Evolutionary conservation across 78 protist genomes (phyloP).

Genomic region (Dictyostelium capitatum): DNA sequence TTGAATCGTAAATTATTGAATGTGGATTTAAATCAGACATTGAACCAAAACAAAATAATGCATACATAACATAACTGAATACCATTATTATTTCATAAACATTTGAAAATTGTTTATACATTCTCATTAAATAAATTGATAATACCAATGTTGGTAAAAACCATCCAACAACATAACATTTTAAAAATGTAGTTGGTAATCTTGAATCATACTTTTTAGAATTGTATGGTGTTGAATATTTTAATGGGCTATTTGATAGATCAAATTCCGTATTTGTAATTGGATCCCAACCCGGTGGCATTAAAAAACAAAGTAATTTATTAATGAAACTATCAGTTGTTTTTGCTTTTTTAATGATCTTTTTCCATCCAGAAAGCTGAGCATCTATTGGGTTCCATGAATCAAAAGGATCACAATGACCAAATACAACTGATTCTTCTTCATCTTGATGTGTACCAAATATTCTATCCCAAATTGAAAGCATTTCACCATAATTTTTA

Average conservation of each 20-base stretch:
- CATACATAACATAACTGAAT: background rate
- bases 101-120: background rate
- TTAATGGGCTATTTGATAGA: background rate
- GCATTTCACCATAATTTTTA: conserved; percentile 86
- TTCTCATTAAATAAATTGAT: background rate
- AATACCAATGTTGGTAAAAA: background rate
- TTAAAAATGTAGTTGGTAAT: background rate
- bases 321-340: background rate
- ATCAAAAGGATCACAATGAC: conserved; percentile 26
- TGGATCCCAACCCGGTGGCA: conserved; percentile 54
- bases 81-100: background rate
- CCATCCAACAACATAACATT: background rate
- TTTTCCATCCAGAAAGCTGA: conserved; percentile 1
- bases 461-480: conserved; percentile 84
- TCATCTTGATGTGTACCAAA: conserved; percentile 82
- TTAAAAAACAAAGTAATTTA: background rate
- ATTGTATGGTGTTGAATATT: background rate
- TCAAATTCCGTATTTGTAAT: background rate
- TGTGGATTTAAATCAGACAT: background rate
- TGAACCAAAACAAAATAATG: background rate
- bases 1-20: background rate
- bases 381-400: conserved; percentile 31
- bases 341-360: conserved; percentile 3
- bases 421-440: conserved; percentile 52
- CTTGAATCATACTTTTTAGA: background rate